Evolutionary conservation across 2,329 filamentous ascomycete species (phyloP).

Genomic region (Zymoseptoria passerinii): DNA sequence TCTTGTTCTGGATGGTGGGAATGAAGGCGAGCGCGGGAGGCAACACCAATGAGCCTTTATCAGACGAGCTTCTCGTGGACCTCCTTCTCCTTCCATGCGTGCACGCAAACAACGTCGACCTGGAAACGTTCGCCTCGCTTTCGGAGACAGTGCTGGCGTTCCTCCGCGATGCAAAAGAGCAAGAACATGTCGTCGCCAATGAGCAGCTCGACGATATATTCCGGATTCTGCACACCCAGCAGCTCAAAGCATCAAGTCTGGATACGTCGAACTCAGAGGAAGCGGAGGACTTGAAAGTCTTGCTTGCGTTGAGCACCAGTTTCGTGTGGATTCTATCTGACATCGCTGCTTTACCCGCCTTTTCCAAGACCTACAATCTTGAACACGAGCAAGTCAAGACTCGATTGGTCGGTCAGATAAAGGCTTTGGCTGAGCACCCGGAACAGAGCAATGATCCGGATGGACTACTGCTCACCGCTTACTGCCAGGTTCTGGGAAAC

Average conservation of each 20-base stretch:
- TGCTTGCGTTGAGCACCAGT: conserved; percentile 20
- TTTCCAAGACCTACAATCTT: conserved; percentile 10
- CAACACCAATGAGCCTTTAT: conserved; percentile 4
- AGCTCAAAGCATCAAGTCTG: conserved; percentile 1
- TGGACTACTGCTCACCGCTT: conserved; percentile 13
- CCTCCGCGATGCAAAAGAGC: conserved; percentile 18
- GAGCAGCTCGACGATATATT: conserved; percentile 13
- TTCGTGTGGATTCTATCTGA: conserved; percentile 27
- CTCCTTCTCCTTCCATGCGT: conserved; percentile 10
- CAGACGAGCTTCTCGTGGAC: conserved; percentile 5
- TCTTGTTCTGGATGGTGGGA: conserved; percentile 23
- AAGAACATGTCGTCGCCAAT: conserved; percentile 14
- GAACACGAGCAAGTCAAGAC: conserved; percentile 3
- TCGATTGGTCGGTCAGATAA: conserved; percentile 3
- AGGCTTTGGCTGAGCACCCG: neutral
- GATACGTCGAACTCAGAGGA: conserved; percentile 1
- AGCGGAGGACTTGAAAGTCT: conserved; percentile 14
- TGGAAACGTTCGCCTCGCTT: conserved; percentile 19
- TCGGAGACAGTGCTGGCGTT: conserved; percentile 20
- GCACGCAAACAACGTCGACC: conserved; percentile 6
- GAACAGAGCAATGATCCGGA: neutral
- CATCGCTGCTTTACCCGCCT: conserved; percentile 18
- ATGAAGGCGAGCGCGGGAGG: conserved; percentile 14
- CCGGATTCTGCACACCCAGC: conserved; percentile 13
- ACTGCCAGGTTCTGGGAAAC: conserved; percentile 26